These are phyloP conservation scores for Turnera subulata DNA, from an alignment of 345 rosid species.

Conservation along the genomic window DNA sequence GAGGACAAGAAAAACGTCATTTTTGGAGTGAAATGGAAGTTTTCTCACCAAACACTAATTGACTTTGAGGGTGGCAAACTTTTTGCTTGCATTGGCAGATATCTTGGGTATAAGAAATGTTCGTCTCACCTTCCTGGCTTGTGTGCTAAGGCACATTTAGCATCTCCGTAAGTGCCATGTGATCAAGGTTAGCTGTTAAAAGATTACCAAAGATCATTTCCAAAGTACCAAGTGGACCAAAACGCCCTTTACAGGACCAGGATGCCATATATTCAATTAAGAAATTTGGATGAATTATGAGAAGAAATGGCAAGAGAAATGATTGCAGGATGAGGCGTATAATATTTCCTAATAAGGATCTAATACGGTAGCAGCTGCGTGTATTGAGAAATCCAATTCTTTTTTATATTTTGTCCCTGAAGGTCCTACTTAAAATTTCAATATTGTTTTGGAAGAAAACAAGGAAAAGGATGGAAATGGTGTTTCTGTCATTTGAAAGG, in stretches of 20 bases:
- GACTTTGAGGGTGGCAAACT: conserved; percentile 28
- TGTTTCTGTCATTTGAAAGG: conserved; percentile 9
- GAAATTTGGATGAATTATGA: too few relatives aligned
- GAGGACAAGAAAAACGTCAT: background rate
- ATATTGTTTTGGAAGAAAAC: background rate
- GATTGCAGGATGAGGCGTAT: too few relatives aligned
- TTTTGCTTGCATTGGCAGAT: conserved; percentile 49
- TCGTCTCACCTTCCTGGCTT: conserved; percentile 52
- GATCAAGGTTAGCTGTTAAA: background rate
- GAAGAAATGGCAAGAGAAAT: too few relatives aligned
- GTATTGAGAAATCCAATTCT: too few relatives aligned
- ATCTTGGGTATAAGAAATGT: conserved; percentile 22
- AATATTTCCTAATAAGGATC: too few relatives aligned
- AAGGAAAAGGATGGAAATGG: background rate
- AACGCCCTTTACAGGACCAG: too few relatives aligned
- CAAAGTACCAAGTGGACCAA: background rate
- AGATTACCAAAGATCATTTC: background rate
- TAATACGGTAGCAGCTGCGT: too few relatives aligned
- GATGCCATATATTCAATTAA: too few relatives aligned
- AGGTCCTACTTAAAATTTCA: too few relatives aligned
- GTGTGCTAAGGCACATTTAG: conserved; percentile 24
- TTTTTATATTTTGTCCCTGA: too few relatives aligned
- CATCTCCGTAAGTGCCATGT: background rate
- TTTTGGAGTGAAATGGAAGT: conserved; percentile 39
- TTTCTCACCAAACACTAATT: conserved; percentile 29